Evolutionary conservation across 768 basidiomycete species (phyloP).

Genomic region (Phanerochaete carnosa): DNA sequence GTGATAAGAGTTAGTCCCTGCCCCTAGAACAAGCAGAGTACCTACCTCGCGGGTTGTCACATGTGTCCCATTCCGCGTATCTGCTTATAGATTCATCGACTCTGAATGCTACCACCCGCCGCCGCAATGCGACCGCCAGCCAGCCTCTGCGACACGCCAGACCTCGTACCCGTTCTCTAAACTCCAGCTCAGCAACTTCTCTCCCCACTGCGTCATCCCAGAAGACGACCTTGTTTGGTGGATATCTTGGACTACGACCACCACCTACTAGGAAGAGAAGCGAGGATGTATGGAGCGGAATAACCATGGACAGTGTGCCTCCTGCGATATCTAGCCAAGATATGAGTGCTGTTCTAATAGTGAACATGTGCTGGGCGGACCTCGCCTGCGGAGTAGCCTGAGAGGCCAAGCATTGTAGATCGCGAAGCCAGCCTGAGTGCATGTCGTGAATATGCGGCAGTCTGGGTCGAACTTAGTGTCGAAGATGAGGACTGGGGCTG

Average conservation of each 20-base stretch:
- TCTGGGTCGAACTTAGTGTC: constrained; percentile 82
- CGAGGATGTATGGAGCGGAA: constrained; percentile 80
- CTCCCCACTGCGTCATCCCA: constrained; percentile 80
- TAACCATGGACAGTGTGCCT: constrained; percentile 72
- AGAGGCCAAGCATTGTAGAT: constrained; percentile 78
- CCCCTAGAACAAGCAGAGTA: not conserved
- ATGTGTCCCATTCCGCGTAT: constrained; percentile 81
- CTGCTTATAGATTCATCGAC: constrained; percentile 60
- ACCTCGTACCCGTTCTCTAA: constrained; percentile 79
- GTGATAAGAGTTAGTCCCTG: not conserved
- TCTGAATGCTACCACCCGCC: constrained; percentile 77
- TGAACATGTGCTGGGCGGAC: constrained; percentile 35
- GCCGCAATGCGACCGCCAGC: constrained; percentile 77
- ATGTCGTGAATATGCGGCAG: constrained; percentile 73
- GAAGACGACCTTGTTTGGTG: constrained; percentile 87
- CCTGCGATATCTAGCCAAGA: constrained; percentile 60
- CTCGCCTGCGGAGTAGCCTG: constrained; percentile 76
- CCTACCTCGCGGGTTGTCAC: constrained; percentile 80
- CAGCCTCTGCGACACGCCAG: constrained; percentile 78
- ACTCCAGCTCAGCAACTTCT: constrained; percentile 87
- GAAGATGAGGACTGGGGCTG: constrained; percentile 69
- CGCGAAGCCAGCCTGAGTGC: constrained; percentile 80
- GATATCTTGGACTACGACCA: constrained; percentile 83
- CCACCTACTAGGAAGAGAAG: constrained; percentile 86
- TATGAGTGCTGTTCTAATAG: constrained; percentile 15